phyloP scores from a whole-genome alignment of 192 early-diverging fungal species.

The Coemansia sp. region DNA sequence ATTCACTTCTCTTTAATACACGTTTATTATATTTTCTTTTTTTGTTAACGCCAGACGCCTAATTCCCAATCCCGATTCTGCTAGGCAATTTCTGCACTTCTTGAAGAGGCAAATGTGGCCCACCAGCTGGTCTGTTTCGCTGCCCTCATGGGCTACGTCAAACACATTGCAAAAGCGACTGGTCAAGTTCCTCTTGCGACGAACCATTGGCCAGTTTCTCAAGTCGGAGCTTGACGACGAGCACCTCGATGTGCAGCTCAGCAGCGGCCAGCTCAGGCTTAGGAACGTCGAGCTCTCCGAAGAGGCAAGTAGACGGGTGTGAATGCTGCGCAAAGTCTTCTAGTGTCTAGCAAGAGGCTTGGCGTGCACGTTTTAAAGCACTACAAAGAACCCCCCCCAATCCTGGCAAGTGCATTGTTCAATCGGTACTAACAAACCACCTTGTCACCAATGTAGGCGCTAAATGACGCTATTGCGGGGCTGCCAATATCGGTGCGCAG shows the following conservation, averaged over 20 bases:
- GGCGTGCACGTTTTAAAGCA: not conserved
- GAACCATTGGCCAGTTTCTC: conserved; percentile 82
- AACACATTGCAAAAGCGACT: conserved; percentile 79
- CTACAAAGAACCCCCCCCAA: not conserved
- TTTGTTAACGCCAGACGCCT: not conserved
- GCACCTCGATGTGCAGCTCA: conserved; percentile 82
- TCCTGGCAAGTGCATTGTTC: not conserved
- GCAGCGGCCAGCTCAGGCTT: conserved; percentile 71
- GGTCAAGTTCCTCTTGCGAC: conserved; percentile 75
- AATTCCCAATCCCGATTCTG: not conserved
- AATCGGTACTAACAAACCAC: not conserved
- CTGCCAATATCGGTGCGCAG: conserved; percentile 68
- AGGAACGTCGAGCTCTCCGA: conserved; percentile 77
- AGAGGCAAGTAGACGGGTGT: conserved; percentile 54
- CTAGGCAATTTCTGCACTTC: not conserved
- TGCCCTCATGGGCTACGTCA: conserved; percentile 59
- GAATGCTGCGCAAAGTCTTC: not conserved
- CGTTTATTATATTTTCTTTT: not conserved
- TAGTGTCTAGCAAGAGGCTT: not conserved
- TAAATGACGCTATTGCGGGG: conserved; percentile 68
- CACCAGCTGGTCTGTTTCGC: conserved; percentile 41
- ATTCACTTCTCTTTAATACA: not conserved
- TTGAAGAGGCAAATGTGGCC: conserved; percentile 43
- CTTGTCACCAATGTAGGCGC: conserved; percentile 52
- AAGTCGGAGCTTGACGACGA: conserved; percentile 71